A percentile compares a stretch with the other conserved stretches of the same genome.
phyloP scores from a whole-genome alignment of 116 monocot genomes.

The Thalassia testudinum region DNA sequence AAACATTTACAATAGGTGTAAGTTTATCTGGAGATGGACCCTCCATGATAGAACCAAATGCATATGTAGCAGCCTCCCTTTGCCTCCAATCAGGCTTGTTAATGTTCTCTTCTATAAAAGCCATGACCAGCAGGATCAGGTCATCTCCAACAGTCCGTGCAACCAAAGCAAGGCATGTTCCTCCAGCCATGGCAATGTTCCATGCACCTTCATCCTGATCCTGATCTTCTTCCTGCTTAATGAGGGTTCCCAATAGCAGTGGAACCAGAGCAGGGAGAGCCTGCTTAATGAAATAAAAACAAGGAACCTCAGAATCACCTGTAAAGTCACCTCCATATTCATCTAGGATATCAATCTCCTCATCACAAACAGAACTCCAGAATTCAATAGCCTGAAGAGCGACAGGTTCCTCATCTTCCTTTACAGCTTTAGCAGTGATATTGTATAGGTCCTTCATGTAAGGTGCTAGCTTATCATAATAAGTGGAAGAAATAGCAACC shows the following conservation, averaged over 20 bases:
- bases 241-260: slow-evolving; percentile 28
- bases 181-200: slow-evolving; percentile 44
- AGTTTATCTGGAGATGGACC: no score
- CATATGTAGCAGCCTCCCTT: slow-evolving; percentile 48
- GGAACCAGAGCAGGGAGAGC: no score
- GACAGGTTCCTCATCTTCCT: slow-evolving; percentile 35
- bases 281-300: no score
- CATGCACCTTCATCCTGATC: slow-evolving; percentile 41
- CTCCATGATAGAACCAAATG: slow-evolving; percentile 42
- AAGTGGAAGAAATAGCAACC: slow-evolving; percentile 35
- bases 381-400: slow-evolving; percentile 34
- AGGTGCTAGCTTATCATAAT: slow-evolving; percentile 29
- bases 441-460: slow-evolving; percentile 41
- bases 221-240: slow-evolving; percentile 37
- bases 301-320: slow-evolving; percentile 27
- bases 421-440: no score
- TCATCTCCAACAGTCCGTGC: no score
- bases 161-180: slow-evolving; percentile 37
- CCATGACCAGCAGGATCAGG: slow-evolving; percentile 31
- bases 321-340: slow-evolving; percentile 33
- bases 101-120: slow-evolving; percentile 35
- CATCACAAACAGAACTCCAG: slow-evolving; percentile 37
- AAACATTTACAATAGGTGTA: no score
- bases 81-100: slow-evolving; percentile 26
- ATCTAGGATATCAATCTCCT: slow-evolving; percentile 37